phyloP scores from a whole-genome alignment of 2,329 filamentous ascomycete genomes.

The Teratosphaeria epicoccoides region DNA sequence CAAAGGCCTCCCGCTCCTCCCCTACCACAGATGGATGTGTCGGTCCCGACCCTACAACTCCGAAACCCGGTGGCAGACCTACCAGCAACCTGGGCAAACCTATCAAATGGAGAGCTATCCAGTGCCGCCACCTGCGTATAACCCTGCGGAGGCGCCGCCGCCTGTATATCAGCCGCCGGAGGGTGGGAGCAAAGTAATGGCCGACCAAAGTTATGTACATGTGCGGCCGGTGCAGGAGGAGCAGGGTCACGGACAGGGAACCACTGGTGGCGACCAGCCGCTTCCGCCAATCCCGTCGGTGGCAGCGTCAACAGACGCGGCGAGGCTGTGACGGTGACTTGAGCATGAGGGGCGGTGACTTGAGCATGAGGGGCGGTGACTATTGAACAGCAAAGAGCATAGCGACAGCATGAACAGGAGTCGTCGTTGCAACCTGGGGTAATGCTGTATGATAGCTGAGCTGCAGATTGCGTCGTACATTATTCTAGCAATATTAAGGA shows the following conservation, averaged over 20 bases:
- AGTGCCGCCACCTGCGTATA: constrained; percentile 26
- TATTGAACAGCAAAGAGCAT: background rate
- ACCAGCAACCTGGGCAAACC: constrained; percentile 13
- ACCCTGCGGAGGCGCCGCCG: constrained; percentile 20
- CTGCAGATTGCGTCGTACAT: background rate
- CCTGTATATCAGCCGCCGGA: constrained; percentile 27
- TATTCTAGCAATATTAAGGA: background rate
- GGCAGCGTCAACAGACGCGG: constrained; percentile 6
- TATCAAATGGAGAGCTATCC: constrained; percentile 21
- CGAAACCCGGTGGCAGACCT: constrained; percentile 5
- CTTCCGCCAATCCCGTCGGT: background rate
- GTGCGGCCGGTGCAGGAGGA: constrained; percentile 9
- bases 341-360: background rate
- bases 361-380: background rate
- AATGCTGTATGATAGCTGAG: background rate
- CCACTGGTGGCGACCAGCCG: background rate
- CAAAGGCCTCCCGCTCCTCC: constrained; percentile 54
- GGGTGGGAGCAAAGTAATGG: constrained; percentile 25
- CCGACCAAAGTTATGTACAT: constrained; percentile 22
- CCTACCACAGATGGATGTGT: constrained; percentile 51
- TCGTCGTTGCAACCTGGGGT: background rate
- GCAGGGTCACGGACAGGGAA: constrained; percentile 6
- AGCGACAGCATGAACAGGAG: background rate
- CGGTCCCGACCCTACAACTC: constrained; percentile 9
- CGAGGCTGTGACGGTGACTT: constrained; percentile 2